phyloP scores from a whole-genome alignment of 345 rosid species.

The Psidium friedrichsthalianum region DNA sequence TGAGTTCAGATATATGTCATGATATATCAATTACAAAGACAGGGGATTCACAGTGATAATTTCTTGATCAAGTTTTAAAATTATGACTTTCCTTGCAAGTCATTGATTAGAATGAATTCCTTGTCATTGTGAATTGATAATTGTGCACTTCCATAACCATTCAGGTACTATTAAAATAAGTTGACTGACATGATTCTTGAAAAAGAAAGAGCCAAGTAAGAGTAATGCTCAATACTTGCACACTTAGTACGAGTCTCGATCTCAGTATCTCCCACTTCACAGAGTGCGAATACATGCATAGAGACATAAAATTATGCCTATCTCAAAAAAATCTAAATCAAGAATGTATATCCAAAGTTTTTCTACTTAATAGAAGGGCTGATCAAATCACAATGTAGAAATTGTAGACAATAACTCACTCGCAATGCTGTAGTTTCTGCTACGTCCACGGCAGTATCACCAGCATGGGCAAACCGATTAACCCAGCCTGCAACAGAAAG shows the following conservation, averaged over 20 bases:
- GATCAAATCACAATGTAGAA: background rate
- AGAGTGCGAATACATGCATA: background rate
- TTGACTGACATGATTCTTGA: background rate
- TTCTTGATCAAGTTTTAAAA: background rate
- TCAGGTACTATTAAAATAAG: background rate
- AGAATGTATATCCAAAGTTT: background rate
- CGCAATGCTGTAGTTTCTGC: constrained; percentile 78
- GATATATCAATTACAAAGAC: background rate
- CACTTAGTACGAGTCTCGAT: background rate
- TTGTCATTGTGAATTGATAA: background rate
- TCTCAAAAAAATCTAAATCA: background rate
- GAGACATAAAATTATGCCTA: background rate
- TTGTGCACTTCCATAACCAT: background rate
- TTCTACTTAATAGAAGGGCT: background rate
- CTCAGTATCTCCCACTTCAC: background rate
- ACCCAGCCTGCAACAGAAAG: constrained; percentile 75
- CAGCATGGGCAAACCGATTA: constrained; percentile 94
- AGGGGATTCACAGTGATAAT: background rate
- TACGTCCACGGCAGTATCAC: constrained; percentile 81
- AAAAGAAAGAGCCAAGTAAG: background rate
- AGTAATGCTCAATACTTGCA: background rate
- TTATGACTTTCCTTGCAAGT: background rate
- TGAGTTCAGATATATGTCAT: background rate
- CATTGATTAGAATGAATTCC: background rate
- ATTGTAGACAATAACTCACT: constrained; percentile 27